Percentiles rank a stretch among this genome's conserved stretches.
phyloP scores from a whole-genome alignment of 805 yeast species.

The Candida pseudoglaebosa region DNA sequence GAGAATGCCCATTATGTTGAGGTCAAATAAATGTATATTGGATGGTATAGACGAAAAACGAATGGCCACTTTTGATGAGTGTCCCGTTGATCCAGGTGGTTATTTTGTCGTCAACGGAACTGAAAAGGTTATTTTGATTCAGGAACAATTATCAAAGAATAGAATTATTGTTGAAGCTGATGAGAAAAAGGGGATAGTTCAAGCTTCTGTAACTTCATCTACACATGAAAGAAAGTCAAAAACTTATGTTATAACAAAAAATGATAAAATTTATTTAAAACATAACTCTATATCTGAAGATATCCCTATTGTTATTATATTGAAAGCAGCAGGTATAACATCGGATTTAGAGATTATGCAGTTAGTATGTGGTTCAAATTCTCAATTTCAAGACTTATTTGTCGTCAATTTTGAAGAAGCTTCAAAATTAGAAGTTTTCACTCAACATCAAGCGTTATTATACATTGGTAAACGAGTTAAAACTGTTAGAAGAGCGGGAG shows the following conservation, averaged over 20 bases:
- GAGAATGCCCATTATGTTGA: conserved; percentile 97
- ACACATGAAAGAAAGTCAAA: conserved; percentile 98
- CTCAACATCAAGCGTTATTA: conserved; percentile 92
- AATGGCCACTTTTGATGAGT: conserved; percentile 88
- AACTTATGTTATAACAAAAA: conserved; percentile 91
- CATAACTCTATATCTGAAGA: conserved; percentile 96
- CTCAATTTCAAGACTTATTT: conserved; percentile 86
- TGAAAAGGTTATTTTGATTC: conserved; percentile 93
- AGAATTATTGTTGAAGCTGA: conserved; percentile 98
- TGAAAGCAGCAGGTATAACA: conserved; percentile 92
- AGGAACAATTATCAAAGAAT: conserved; percentile 94
- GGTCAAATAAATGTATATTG: conserved; percentile 87
- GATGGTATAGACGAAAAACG: conserved; percentile 71
- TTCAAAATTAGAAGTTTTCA: conserved; percentile 74
- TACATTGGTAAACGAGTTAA: conserved; percentile 89
- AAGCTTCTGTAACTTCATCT: conserved; percentile 96
- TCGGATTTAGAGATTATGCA: conserved; percentile 93
- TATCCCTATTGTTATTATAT: conserved; percentile 85
- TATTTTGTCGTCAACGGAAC: conserved; percentile 97
- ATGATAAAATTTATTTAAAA: conserved; percentile 82
- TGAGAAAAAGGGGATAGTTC: conserved; percentile 88
- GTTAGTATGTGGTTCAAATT: conserved; percentile 86
- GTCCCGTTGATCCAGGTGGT: conserved; percentile 99
- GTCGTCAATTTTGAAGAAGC: conserved; percentile 94
- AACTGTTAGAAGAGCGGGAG: conserved; percentile 81